Base-by-base conservation (phyloP, 768 basidiomycete species). In the Hebeloma cylindrosporum region DNA sequence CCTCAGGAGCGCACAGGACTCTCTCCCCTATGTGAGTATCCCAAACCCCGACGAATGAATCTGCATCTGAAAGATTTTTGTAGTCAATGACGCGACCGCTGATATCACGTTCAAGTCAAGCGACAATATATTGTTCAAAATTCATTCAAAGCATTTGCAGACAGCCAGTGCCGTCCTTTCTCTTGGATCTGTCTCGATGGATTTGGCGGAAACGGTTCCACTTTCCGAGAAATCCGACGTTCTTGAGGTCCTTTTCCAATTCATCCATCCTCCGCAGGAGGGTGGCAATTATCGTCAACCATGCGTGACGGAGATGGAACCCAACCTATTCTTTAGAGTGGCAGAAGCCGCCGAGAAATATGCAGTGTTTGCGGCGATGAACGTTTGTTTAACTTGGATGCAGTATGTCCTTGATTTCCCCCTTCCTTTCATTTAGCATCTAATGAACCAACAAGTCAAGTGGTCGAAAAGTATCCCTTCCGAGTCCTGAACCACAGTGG, bases 331-430 rank as follows among this genome's bases (percentile, higher is more conserved):
- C 13, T 42, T 41, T 21, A 0, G 27, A 5, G 30, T 62, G 9
- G 53, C 54, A 3, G 58, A 60, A 37, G 60, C 60, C 4, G 60
- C 55, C 8, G 54, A 61, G 38, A 60, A 58, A 29, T 62, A 62
- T 26, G 40, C 35, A 5, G 53, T 59, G 8, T 62, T 50, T 39
- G 44, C 46, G 11, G 59, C 60, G 25, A 62, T 62, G 54, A 56
- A 52, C 14, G 35, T 51, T 4, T 59, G 53, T 23, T 33, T 39
- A 4, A 51, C 54, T 6, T 17, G 33, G 13, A 52, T 62, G 51
- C 34, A 41, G 60, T 57, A 27, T 7, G 29, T 34, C 23, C 20
- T 26, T 2, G 23, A 36, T 8, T 4, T 43, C 13, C 30, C 29
- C 9, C 22, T 33, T 22, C 22, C 29, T 10, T 35, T 32, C 18